A percentile compares a stretch with the other conserved stretches of the same genome.
Conservation (phyloP, 1,139 yeast species). For the Pneumocystis carinii region DNA sequence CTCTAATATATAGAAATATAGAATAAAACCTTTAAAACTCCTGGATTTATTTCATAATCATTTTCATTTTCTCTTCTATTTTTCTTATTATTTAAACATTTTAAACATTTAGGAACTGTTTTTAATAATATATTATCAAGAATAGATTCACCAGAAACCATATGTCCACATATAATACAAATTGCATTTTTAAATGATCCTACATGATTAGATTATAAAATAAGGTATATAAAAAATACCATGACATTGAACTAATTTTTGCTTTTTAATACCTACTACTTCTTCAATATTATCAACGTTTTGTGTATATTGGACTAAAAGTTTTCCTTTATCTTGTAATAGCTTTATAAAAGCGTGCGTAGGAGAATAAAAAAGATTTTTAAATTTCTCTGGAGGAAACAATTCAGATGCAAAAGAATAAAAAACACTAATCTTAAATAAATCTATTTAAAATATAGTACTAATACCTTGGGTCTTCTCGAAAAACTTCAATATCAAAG, state of each 20-base stretch:
- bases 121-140: conserved; percentile 27
- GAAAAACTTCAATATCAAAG: conserved; percentile 61
- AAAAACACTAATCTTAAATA: conserved; percentile 33
- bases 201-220: conserved; percentile 62
- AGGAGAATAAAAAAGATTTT: conserved; percentile 36
- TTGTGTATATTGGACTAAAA: conserved; percentile 81
- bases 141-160: conserved; percentile 46
- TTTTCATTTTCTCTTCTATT: conserved; percentile 14
- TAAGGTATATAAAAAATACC: conserved; percentile 91
- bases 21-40: conserved; percentile 7
- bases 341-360: conserved; percentile 69
- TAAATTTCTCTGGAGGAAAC: conserved; percentile 42
- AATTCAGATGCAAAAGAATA: conserved; percentile 81
- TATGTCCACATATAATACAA: conserved; percentile 42
- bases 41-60: conserved; percentile 11
- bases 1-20: background rate
- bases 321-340: conserved; percentile 61
- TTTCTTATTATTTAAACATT: conserved; percentile 8
- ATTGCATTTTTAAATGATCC: conserved; percentile 58
- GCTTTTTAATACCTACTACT: conserved; percentile 59
- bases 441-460: background rate
- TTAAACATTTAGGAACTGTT: conserved; percentile 4
- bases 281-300: conserved; percentile 86
- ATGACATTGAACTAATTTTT: conserved; percentile 78
- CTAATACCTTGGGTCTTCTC: conserved; percentile 46